Conservation (phyloP, 2,329 filamentous ascomycete species). For the Neurospora sp. region DNA sequence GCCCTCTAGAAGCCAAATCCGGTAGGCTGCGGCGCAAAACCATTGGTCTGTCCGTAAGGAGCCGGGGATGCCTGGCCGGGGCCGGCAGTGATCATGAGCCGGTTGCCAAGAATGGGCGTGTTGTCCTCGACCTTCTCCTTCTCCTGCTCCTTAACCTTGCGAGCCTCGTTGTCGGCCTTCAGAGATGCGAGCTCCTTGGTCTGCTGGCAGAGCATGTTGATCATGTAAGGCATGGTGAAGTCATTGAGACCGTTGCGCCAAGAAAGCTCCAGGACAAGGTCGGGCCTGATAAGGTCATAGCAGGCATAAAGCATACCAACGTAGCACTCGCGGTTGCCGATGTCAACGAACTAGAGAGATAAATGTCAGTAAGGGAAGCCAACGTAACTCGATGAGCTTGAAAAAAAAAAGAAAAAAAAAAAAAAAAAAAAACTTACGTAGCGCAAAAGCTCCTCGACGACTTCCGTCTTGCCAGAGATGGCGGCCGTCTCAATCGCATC, state of each 20-base stretch:
- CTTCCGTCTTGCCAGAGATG: conserved; percentile 78
- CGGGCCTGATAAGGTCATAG: conserved; percentile 91
- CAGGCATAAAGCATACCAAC: conserved; percentile 99
- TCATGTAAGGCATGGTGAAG: conserved; percentile 99
- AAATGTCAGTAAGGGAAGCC: conserved; percentile 22
- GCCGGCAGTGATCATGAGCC: conserved; percentile 93
- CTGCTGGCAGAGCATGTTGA: conserved; percentile 92
- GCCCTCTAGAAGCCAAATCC: conserved; percentile 54
- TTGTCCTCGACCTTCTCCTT: conserved; percentile 78
- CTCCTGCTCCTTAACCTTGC: conserved; percentile 29
- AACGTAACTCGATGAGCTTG: not conserved
- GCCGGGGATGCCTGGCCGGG: conserved; percentile 55
- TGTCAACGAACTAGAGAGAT: conserved; percentile 77
- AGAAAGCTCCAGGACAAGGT: conserved; percentile 88
- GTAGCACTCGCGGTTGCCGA: conserved; percentile 97
- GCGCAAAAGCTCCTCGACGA: conserved; percentile 90
- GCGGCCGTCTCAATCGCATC: conserved; percentile 97
- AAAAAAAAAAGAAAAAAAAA: not conserved
- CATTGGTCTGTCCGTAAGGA: conserved; percentile 72
- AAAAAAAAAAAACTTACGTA: conserved; percentile 62
- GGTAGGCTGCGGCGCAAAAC: conserved; percentile 81
- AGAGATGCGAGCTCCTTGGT: conserved; percentile 73
- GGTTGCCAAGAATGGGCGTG: conserved; percentile 79
- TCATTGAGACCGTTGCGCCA: conserved; percentile 93
- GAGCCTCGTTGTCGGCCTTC: conserved; percentile 86